A percentile compares a stretch with the other conserved stretches of the same genome.
These are phyloP conservation scores for Saccharomycopsis schoenii DNA, from an alignment of 805 yeast species.

Conservation along the genomic window DNA sequence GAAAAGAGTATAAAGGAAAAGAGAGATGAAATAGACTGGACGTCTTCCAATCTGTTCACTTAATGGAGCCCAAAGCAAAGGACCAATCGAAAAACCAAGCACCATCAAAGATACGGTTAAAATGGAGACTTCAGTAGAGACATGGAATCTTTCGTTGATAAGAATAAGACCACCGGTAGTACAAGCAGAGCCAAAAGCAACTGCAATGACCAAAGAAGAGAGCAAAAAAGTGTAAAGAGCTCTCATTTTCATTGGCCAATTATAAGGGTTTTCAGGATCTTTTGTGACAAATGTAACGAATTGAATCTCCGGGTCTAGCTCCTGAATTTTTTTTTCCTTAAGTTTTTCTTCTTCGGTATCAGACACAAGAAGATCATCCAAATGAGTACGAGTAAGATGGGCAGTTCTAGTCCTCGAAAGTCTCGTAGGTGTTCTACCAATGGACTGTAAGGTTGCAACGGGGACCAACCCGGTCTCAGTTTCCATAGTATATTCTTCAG, in stretches of 20 bases:
- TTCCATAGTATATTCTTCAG: conserved; percentile 86
- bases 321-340: conserved; percentile 17
- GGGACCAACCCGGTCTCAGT: conserved; percentile 86
- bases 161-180: conserved; percentile 78
- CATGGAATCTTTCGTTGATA: conserved; percentile 55
- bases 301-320: conserved; percentile 41
- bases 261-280: conserved; percentile 87
- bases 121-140: conserved; percentile 68
- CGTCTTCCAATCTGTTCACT: conserved; percentile 81
- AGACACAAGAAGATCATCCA: conserved; percentile 19
- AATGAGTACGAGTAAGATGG: conserved; percentile 23
- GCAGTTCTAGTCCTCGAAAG: conserved; percentile 31
- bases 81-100: conserved; percentile 79
- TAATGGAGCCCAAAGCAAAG: conserved; percentile 81
- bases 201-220: conserved; percentile 70
- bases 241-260: conserved; percentile 52
- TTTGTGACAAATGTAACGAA: conserved; percentile 71
- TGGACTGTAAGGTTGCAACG: conserved; percentile 52
- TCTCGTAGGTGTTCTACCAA: conserved; percentile 45
- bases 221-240: conserved; percentile 63
- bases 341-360: conserved; percentile 22
- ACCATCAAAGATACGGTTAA: conserved; percentile 82
- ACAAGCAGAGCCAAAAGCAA: conserved; percentile 90
- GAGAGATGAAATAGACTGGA: conserved; percentile 70
- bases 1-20: conserved; percentile 64